Evolutionary conservation across 805 yeast genomes (phyloP), one percentile per base, ranked within the genome.

Genomic region (Debaryomyces castellii): DNA sequence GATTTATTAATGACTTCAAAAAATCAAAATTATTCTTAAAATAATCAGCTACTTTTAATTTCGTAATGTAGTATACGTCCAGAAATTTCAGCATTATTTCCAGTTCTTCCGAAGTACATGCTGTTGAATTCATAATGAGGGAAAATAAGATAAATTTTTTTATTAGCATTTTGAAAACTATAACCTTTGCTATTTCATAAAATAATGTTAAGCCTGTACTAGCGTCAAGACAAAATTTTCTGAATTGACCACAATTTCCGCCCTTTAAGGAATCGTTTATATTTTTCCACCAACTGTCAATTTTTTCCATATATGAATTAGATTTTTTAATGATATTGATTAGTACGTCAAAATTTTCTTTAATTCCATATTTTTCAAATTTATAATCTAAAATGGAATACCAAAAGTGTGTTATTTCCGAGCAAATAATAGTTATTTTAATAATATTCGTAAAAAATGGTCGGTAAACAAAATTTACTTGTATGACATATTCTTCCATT

Each of bases 111-210:
- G n/a, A 12, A 14, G 33, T 28, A 21, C 12, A 21, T 14, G 20
- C 40, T 6, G 8, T 30, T 7, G 44, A 41, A 12, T 41, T 34
- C 18, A 41, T 14, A 12, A 30, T 24, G 17, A 27, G 33, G 9
- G 44, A 41, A 41, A 24, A 41, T 4, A 41, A 41, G 18, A 27
- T 30, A 18, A 41, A 41, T 28, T 41, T 41, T 18, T 41, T 41
- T 3, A 33, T 16, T 34, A 41, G 11, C 10, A 41, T 41, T 32
- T 41, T 41, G 25, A 41, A 41, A 2, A 41, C 33, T 11, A 23
- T 14, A 20, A 30, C 33, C 18, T 21, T 41, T 4, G 44, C 35
- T 9, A 30, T 11, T 4, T 23, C 44, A 30, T 32, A 16, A 22
- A 28, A 41, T 30, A 41, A 14, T 32, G 6, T 32, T 16, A 41